Conservation (phyloP, 78 protist species). For the Ministeria vibrans region DNA sequence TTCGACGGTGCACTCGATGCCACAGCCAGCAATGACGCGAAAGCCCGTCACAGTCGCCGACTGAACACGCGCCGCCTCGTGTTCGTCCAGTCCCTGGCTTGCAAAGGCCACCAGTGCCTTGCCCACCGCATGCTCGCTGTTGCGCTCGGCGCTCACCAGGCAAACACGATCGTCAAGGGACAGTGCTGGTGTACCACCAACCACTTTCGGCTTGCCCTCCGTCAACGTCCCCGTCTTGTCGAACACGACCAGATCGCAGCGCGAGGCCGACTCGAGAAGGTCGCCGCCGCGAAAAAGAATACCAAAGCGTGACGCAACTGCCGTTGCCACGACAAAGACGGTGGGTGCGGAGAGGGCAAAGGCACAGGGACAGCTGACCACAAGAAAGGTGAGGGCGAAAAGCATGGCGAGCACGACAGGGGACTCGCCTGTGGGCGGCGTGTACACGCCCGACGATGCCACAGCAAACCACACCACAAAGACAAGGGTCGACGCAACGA, state of each 20-base stretch:
- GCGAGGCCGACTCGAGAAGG: slow-evolving; percentile 49
- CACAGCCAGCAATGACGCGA: not conserved
- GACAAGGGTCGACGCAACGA: not conserved
- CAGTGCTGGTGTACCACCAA: too few species aligned
- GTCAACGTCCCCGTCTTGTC: slow-evolving; percentile 89
- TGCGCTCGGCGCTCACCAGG: not conserved
- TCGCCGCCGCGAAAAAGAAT: slow-evolving; percentile 68
- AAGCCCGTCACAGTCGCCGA: not conserved
- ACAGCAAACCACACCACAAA: not conserved
- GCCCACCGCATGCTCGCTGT: slow-evolving; percentile 34
- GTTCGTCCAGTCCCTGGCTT: too few species aligned
- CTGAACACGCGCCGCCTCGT: too few species aligned
- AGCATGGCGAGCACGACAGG: too few species aligned
- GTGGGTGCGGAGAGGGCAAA: slow-evolving; percentile 83
- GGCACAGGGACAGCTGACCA: slow-evolving; percentile 82
- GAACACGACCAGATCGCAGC: slow-evolving; percentile 23
- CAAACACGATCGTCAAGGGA: too few species aligned
- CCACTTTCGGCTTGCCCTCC: slow-evolving; percentile 39
- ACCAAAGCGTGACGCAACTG: slow-evolving; percentile 62
- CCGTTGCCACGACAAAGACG: slow-evolving; percentile 70
- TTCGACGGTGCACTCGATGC: too few species aligned
- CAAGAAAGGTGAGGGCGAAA: slow-evolving; percentile 48
- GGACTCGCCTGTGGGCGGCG: too few species aligned
- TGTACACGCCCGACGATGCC: not conserved
- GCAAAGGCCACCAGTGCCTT: slow-evolving; percentile 6